These are phyloP conservation scores for Domatiomyces catenatus DNA, from an alignment of 2,329 filamentous ascomycete species.

Conservation along the genomic window DNA sequence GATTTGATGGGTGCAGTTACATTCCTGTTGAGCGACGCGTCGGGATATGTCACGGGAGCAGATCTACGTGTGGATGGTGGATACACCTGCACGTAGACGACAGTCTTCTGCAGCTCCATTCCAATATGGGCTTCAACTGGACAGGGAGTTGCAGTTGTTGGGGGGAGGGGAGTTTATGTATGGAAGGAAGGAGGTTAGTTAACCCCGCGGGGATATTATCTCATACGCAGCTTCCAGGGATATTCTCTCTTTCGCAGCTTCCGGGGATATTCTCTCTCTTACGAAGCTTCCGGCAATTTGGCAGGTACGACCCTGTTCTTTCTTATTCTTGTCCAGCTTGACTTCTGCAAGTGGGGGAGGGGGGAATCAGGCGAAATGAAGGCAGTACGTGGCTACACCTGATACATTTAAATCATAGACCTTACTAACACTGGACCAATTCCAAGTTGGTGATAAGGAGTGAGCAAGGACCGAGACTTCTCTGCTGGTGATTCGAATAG, in stretches of 20 bases:
- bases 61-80: slow-evolving; percentile 74
- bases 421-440: not conserved
- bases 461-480: not conserved
- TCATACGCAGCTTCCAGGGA: too few species aligned
- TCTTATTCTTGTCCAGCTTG: not conserved
- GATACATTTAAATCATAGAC: not conserved
- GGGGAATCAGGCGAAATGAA: not conserved
- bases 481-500: not conserved
- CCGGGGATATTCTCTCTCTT: too few species aligned
- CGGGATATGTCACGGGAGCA: slow-evolving; percentile 56
- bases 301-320: not conserved
- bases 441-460: not conserved
- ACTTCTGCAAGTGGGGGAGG: not conserved
- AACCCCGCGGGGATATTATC: not conserved
- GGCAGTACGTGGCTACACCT: not conserved
- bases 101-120: not conserved
- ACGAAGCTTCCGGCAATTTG: too few species aligned
- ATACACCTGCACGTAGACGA: slow-evolving; percentile 9
- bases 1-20: slow-evolving; percentile 89
- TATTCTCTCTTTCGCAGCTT: too few species aligned
- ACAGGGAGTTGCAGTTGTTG: not conserved
- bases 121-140: not conserved
- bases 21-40: slow-evolving; percentile 69
- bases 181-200: not conserved
- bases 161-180: not conserved